phyloP scores from a whole-genome alignment of 2,329 filamentous ascomycete genomes.

The Penicillium sp. region DNA sequence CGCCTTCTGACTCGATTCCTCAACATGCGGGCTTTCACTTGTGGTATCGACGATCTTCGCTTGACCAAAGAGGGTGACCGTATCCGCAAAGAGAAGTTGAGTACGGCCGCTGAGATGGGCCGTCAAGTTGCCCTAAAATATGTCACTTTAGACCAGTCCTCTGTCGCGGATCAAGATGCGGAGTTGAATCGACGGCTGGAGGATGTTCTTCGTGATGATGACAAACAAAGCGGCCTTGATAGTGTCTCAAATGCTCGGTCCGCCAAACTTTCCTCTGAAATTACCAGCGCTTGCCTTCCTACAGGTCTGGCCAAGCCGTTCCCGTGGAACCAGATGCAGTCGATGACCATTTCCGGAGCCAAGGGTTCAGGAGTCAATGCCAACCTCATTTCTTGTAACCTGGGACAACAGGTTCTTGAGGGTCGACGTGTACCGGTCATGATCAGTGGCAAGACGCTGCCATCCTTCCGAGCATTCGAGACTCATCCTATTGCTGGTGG shows the following conservation, averaged over 20 bases:
- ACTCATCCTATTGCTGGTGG: constrained; percentile 83
- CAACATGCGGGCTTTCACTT: constrained; percentile 91
- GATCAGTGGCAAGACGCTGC: constrained; percentile 94
- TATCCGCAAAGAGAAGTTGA: constrained; percentile 61
- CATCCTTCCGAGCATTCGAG: constrained; percentile 89
- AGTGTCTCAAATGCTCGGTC: constrained; percentile 70
- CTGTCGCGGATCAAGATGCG: constrained; percentile 57
- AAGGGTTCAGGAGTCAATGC: constrained; percentile 93
- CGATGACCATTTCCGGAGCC: constrained; percentile 94
- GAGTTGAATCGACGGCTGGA: constrained; percentile 75
- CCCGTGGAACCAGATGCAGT: constrained; percentile 96
- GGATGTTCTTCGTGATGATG: constrained; percentile 83
- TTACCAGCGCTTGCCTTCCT: constrained; percentile 76
- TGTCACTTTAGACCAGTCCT: constrained; percentile 68
- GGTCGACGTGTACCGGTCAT: constrained; percentile 91
- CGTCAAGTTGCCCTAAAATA: constrained; percentile 78
- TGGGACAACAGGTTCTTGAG: constrained; percentile 94
- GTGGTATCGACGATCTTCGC: constrained; percentile 91
- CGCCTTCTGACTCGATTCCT: constrained; percentile 82
- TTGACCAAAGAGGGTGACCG: constrained; percentile 75
- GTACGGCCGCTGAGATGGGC: constrained; percentile 63
- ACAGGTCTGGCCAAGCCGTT: constrained; percentile 81
- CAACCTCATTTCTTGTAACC: constrained; percentile 93
- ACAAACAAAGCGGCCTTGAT: constrained; percentile 87
- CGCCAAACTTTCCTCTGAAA: constrained; percentile 64